phyloP scores from a whole-genome alignment of 2,329 filamentous ascomycete species.

The Stemphylium lycopersici region DNA sequence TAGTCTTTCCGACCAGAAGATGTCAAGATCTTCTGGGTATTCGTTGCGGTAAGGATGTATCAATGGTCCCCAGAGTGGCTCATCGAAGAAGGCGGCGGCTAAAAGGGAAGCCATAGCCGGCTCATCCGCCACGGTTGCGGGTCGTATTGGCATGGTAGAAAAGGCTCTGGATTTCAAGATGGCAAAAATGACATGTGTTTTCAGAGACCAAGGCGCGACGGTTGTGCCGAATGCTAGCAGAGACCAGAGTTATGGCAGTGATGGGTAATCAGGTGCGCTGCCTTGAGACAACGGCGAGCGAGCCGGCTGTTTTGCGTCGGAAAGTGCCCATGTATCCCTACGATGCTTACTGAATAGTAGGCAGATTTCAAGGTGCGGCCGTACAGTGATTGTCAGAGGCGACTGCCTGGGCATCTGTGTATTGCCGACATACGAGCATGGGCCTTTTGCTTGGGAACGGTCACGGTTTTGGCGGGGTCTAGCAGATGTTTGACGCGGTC shows the following conservation, averaged over 20 bases:
- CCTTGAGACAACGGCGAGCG: not conserved
- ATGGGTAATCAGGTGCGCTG: not conserved
- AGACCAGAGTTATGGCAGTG: not conserved
- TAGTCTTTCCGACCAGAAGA: slow-evolving; percentile 31
- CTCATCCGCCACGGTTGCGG: slow-evolving; percentile 24
- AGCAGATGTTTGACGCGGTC: no score
- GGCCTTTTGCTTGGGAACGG: no score
- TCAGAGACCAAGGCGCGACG: no score
- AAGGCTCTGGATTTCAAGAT: not conserved
- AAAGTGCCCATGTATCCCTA: no score
- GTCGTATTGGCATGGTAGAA: slow-evolving; percentile 24
- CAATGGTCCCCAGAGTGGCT: slow-evolving; percentile 34
- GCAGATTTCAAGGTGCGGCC: not conserved
- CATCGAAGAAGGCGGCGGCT: slow-evolving; percentile 38
- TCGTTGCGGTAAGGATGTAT: slow-evolving; percentile 36
- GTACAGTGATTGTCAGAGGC: not conserved
- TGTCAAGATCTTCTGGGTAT: slow-evolving; percentile 31
- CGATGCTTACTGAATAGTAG: no score
- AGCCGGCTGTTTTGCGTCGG: no score
- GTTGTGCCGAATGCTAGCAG: not conserved
- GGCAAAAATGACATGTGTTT: not conserved
- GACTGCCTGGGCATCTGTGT: not conserved
- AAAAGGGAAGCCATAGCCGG: slow-evolving; percentile 26
- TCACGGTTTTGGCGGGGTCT: no score
- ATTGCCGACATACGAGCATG: not conserved